Evolutionary conservation across 1,139 yeast species (phyloP), one percentile per base, ranked within the genome.

Genomic region (Taiozyma sp.): DNA sequence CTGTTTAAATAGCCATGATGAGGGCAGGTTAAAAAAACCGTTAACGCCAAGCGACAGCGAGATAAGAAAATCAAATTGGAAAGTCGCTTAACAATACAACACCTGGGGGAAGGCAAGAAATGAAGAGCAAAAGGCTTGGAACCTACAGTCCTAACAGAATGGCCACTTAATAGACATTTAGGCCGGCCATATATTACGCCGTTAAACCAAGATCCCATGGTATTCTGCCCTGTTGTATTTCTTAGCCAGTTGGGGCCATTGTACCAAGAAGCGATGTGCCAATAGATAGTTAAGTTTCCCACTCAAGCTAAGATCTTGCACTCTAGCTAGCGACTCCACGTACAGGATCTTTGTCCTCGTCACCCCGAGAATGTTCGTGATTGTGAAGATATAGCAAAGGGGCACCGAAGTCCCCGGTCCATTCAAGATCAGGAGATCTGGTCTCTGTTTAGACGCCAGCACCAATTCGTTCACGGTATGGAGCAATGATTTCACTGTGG

Each of bases 371-470:
- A 76, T 68, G 62, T 67, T 65, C 46, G 64, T 54, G 19, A 61
- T 19, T 4, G 82, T 79, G 54, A 84, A 70, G 5, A 76, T 57
- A 50, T 85, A 76, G 16, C 85, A 63, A 2, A 85, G 75, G 2
- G 95, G 85, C 2, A 91, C 89, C 50, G 91, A 76, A 0, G 97
- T 89, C 1, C 97, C 99, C 0, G 99, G 99, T 0, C 99, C 99
- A 65, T 93, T 95, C 54, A 88, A 68, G 24, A 93, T 66, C 16
- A 93, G 70, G 6, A 83, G 66, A 40, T 76, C 74, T 0, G 88
- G 87, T 21, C 35, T 47, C 30, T 68, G 63, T 13, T 49, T 48
- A 13, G 53, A 50, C 1, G 39, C 30, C 16, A 51, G 50, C 13
- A 49, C 42, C 13, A 53, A 34, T 0, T 53, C 43, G 13, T 35